Percentiles rank a stretch among this genome's conserved stretches.
Evolutionary conservation across 169 alveolate genomes (phyloP).

Genomic region (Theileria parva): DNA sequence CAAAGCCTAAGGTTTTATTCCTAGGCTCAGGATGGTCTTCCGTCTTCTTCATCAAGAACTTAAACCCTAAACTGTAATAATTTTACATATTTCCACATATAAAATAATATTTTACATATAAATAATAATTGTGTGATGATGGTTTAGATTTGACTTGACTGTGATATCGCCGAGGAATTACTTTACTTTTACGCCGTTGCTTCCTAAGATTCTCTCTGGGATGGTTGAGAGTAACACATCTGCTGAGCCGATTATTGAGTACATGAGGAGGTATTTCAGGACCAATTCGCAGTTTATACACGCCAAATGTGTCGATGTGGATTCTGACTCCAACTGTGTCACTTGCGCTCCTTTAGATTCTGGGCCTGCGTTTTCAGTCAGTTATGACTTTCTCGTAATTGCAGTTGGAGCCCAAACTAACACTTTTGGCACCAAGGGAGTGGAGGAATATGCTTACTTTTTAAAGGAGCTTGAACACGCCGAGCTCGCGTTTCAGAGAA

Average conservation of each 20-base stretch:
- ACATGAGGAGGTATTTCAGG: slow-evolving; percentile 31
- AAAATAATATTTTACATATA: no score
- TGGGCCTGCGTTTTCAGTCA: slow-evolving; percentile 27
- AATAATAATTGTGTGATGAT: no score
- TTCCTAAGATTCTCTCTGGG: slow-evolving; percentile 73
- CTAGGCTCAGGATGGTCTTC: slow-evolving; percentile 81
- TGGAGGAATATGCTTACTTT: slow-evolving; percentile 72
- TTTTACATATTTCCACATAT: no score
- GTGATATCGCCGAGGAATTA: slow-evolving; percentile 77
- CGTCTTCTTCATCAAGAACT: slow-evolving; percentile 57
- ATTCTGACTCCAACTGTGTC: slow-evolving; percentile 26
- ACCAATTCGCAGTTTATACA: slow-evolving; percentile 41
- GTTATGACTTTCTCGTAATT: slow-evolving; percentile 69
- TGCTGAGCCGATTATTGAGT: slow-evolving; percentile 62
- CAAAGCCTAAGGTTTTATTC: slow-evolving; percentile 57
- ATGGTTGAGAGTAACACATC: slow-evolving; percentile 56
- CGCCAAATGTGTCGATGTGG: slow-evolving; percentile 56
- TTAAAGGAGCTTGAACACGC: slow-evolving; percentile 76
- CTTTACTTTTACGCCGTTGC: slow-evolving; percentile 78
- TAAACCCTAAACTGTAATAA: slow-evolving; percentile 59
- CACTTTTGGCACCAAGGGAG: slow-evolving; percentile 74
- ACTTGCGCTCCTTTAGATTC: slow-evolving; percentile 58
- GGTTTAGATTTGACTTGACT: slow-evolving; percentile 66
- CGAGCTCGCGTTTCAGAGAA: slow-evolving; percentile 47
- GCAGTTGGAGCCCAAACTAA: slow-evolving; percentile 77